Percentiles rank a stretch among this genome's conserved stretches.
phyloP scores from a whole-genome alignment of 2,329 filamentous ascomycete species.

The Colletotrichum echinochloae region DNA sequence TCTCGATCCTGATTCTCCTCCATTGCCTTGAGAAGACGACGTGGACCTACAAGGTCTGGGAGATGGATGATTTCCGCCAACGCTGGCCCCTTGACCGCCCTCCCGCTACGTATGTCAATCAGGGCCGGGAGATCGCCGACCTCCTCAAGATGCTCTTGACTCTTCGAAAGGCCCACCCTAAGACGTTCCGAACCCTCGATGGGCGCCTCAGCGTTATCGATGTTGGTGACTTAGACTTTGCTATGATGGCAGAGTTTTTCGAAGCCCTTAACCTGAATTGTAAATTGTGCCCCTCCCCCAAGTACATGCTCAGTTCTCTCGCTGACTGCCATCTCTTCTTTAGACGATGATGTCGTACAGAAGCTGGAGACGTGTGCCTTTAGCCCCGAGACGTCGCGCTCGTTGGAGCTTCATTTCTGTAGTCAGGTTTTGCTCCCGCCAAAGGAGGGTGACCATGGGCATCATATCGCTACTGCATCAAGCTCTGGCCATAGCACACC shows the following conservation, averaged over 20 bases:
- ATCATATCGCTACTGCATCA: conserved; percentile 30
- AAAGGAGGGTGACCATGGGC: conserved; percentile 33
- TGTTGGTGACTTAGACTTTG: conserved; percentile 56
- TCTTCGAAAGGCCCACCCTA: conserved; percentile 71
- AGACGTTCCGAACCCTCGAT: conserved; percentile 59
- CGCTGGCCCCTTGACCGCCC: conserved; percentile 72
- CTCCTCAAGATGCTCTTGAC: conserved; percentile 71
- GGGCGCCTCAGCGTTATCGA: conserved; percentile 61
- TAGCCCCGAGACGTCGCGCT: conserved; percentile 55
- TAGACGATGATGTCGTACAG: conserved; percentile 46
- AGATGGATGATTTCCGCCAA: conserved; percentile 69
- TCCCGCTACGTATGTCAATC: conserved; percentile 67
- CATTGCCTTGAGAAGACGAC: conserved; percentile 76
- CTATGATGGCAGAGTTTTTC: conserved; percentile 62
- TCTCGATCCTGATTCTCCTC: conserved; percentile 71
- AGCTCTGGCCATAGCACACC: conserved; percentile 39
- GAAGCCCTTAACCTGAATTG: conserved; percentile 67
- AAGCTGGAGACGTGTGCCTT: conserved; percentile 44
- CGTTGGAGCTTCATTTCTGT: conserved; percentile 63
- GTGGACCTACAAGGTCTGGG: conserved; percentile 77
- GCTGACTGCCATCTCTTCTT: conserved; percentile 1
- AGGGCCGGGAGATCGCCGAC: conserved; percentile 69
- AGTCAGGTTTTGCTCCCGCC: conserved; percentile 59
- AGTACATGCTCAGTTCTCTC: background rate
- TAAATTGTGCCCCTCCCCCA: conserved; percentile 53